Conservation (phyloP, 106 monocot species). For the Vanilla planifolia region DNA sequence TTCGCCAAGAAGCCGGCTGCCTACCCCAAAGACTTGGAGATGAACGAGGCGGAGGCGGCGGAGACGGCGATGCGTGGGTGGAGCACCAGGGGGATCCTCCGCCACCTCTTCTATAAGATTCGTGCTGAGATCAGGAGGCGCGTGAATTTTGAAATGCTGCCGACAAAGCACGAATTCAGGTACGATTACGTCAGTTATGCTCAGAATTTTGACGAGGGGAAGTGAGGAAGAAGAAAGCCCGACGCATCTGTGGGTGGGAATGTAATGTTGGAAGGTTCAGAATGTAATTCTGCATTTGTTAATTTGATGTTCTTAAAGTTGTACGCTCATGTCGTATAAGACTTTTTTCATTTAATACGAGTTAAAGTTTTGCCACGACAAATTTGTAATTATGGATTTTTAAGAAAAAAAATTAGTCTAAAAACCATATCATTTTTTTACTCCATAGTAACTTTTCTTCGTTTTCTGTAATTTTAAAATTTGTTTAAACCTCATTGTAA, state of each 20-base stretch:
- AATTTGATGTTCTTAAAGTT: background rate
- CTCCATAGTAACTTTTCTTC: too few species aligned
- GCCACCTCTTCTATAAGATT: conserved; percentile 61
- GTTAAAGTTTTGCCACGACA: background rate
- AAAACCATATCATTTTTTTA: too few species aligned
- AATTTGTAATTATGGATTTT: background rate
- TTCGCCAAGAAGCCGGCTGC: conserved; percentile 60
- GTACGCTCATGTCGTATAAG: background rate
- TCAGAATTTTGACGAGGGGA: conserved; percentile 17
- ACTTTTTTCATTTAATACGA: background rate
- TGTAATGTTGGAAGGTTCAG: background rate
- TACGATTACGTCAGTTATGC: conserved; percentile 14
- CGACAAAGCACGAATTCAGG: conserved; percentile 15
- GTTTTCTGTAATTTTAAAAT: too few species aligned
- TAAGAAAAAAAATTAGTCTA: too few species aligned
- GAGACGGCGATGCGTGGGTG: conserved; percentile 44
- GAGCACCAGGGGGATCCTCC: conserved; percentile 49
- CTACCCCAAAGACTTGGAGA: conserved; percentile 65
- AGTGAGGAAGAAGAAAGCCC: background rate
- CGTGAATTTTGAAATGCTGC: conserved; percentile 23
- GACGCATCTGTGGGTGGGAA: background rate
- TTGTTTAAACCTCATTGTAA: too few species aligned
- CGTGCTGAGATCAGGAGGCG: conserved; percentile 45
- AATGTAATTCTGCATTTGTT: background rate
- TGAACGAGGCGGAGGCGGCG: conserved; percentile 91